These are phyloP conservation scores for Leishmania gerbilli DNA, from an alignment of 208 protist genomes.

Conservation along the genomic window DNA sequence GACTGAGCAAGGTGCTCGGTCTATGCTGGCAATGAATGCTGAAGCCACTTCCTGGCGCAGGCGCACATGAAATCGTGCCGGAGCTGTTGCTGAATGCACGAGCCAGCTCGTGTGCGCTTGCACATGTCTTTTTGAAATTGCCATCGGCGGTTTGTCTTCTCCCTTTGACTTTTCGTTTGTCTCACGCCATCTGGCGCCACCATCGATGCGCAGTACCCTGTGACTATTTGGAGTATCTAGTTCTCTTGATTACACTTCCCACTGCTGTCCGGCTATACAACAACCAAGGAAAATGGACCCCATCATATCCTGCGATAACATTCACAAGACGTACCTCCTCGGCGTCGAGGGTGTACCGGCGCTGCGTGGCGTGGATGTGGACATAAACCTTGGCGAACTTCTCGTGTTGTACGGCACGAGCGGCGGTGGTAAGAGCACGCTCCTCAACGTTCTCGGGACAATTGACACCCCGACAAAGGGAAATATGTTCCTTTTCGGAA, in stretches of 20 bases:
- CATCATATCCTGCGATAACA: conserved; percentile 93
- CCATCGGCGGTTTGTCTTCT: background rate
- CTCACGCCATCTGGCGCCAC: background rate
- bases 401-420: conserved; percentile 95
- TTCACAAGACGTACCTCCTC: conserved; percentile 97
- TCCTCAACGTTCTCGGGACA: conserved; percentile 97
- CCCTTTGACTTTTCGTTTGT: background rate
- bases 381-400: conserved; percentile 92
- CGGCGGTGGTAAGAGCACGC: conserved; percentile 96
- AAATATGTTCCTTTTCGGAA: conserved; percentile 89
- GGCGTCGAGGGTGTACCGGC: conserved; percentile 96
- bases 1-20: background rate
- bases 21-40: background rate
- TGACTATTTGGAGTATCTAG: background rate
- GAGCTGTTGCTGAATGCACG: background rate
- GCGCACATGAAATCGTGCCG: background rate
- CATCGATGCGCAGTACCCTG: background rate
- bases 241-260: background rate
- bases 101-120: background rate
- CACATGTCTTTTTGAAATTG: background rate
- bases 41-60: background rate
- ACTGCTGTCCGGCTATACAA: background rate
- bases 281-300: conserved; percentile 11
- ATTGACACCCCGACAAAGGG: conserved; percentile 97
- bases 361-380: conserved; percentile 90